Conservation (phyloP, 2,329 filamentous ascomycete species). For the Blastomyces gilchristii region DNA sequence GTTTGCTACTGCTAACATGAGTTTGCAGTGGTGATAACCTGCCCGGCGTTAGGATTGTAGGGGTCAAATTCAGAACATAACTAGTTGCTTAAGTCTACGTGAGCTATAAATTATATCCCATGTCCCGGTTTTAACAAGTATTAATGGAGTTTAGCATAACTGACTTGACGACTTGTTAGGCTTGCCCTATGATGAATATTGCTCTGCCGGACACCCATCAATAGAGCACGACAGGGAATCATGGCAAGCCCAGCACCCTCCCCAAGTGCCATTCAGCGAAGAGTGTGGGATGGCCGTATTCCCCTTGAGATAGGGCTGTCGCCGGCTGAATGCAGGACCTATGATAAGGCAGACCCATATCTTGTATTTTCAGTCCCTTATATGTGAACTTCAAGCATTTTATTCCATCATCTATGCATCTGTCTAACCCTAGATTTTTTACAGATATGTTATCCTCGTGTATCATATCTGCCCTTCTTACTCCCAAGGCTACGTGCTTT, state of each 20-base stretch:
- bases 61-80: not conserved
- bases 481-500: slow-evolving; percentile 53
- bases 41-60: not conserved
- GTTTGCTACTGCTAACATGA: not conserved
- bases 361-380: slow-evolving; percentile 33
- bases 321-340: slow-evolving; percentile 50
- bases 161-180: not conserved
- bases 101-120: not conserved
- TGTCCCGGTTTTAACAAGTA: not conserved
- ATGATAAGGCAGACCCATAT: slow-evolving; percentile 51
- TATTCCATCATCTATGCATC: not conserved
- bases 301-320: slow-evolving; percentile 51
- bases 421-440: slow-evolving; percentile 8
- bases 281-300: slow-evolving; percentile 50
- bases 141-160: not conserved
- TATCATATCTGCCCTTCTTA: slow-evolving; percentile 60
- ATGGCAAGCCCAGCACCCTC: slow-evolving; percentile 18
- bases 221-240: not conserved
- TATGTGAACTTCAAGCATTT: not conserved
- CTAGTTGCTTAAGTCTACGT: not conserved
- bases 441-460: slow-evolving; percentile 51
- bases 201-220: not conserved
- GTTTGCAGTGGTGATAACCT: not conserved
- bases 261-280: slow-evolving; percentile 30
- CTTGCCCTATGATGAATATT: not conserved